Conservation (phyloP, 208 protist species). For the Leishmania aethiopica region DNA sequence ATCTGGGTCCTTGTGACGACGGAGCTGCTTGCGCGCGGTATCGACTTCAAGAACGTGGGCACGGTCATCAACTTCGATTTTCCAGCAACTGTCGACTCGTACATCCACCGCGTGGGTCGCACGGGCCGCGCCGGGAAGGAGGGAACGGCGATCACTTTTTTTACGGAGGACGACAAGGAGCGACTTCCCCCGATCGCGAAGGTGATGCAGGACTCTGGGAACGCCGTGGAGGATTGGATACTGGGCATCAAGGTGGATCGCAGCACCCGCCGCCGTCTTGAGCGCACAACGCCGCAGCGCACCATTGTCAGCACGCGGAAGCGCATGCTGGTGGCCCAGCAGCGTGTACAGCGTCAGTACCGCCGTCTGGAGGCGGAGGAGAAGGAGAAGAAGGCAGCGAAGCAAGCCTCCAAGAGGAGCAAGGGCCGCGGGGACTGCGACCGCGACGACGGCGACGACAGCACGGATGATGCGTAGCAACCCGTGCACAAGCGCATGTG, state of each 20-base stretch:
- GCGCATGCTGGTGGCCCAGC: conserved; percentile 77
- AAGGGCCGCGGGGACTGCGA: conserved; percentile 13
- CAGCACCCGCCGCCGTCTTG: conserved; percentile 53
- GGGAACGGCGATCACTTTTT: conserved; percentile 96
- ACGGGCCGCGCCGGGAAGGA: conserved; percentile 89
- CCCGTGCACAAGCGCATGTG: neutral
- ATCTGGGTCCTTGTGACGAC: conserved; percentile 98
- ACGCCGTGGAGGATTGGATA: conserved; percentile 95
- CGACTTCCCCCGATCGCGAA: conserved; percentile 91
- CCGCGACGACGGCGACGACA: conserved; percentile 4
- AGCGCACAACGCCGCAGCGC: conserved; percentile 78
- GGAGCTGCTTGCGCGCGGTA: conserved; percentile 97
- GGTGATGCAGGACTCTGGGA: conserved; percentile 94
- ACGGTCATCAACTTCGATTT: conserved; percentile 99
- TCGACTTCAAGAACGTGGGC: conserved; percentile 98
- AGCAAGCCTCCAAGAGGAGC: conserved; percentile 7
- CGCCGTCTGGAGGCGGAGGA: conserved; percentile 64
- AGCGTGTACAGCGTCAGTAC: conserved; percentile 75
- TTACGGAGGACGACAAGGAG: conserved; percentile 94
- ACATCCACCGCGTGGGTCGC: conserved; percentile 97
- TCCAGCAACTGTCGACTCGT: conserved; percentile 92
- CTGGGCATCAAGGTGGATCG: conserved; percentile 85
- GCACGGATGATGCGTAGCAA: neutral
- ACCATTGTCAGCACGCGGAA: conserved; percentile 89
- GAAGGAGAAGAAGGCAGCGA: conserved; percentile 27